These are phyloP conservation scores for Parasitella parasitica DNA, from an alignment of 371 early-diverging fungal genomes.

Conservation along the genomic window DNA sequence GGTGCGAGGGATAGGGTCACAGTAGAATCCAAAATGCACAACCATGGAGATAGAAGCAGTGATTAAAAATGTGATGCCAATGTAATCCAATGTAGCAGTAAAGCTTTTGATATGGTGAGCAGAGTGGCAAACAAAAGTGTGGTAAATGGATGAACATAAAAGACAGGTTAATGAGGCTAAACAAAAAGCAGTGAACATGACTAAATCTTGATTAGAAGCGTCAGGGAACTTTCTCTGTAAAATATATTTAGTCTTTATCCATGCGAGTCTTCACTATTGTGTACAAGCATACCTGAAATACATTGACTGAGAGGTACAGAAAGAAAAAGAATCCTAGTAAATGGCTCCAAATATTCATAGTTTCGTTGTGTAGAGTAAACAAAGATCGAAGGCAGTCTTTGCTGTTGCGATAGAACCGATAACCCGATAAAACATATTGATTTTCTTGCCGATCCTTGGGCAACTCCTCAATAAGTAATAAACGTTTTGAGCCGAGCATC, in stretches of 20 bases:
- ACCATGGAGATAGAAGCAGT: conserved; percentile 56
- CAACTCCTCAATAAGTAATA: conserved; percentile 60
- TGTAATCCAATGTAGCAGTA: conserved; percentile 62
- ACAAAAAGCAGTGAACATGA: conserved; percentile 52
- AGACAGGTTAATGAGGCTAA: conserved; percentile 54
- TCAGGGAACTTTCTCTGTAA: conserved; percentile 39
- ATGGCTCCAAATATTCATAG: conserved; percentile 76
- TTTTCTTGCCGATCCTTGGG: conserved; percentile 71
- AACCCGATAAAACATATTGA: conserved; percentile 64
- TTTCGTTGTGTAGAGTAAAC: conserved; percentile 72
- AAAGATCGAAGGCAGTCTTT: conserved; percentile 62
- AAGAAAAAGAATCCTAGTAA: conserved; percentile 64
- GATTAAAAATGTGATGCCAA: conserved; percentile 64
- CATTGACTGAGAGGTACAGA: conserved; percentile 48
- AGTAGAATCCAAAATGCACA: conserved; percentile 61
- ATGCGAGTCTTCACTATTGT: too few species aligned
- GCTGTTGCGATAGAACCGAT: conserved; percentile 58
- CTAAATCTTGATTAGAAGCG: conserved; percentile 44
- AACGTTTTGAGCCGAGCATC: conserved; percentile 56
- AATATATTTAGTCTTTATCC: not conserved
- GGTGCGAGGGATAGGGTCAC: conserved; percentile 35
- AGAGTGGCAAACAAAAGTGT: conserved; percentile 62
- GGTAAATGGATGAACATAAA: conserved; percentile 61
- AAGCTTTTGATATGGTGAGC: conserved; percentile 50
- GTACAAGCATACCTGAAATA: conserved; percentile 47